Conservation (phyloP, 2,329 filamentous ascomycete genomes). For the Nigrograna mackinnonii region DNA sequence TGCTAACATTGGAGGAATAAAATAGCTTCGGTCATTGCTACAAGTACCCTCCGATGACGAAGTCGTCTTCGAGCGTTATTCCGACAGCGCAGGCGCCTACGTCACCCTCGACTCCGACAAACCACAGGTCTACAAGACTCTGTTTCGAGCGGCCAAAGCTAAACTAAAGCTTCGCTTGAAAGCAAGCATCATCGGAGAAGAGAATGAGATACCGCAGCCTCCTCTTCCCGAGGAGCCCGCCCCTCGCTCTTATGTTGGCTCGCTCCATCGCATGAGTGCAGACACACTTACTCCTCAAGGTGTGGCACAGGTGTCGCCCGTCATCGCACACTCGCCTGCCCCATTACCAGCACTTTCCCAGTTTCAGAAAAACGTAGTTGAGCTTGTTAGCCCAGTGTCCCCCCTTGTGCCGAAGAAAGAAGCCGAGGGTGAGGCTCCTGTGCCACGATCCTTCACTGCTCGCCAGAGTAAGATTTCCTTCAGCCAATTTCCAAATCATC, state of each 20-base stretch:
- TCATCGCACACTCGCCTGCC: slow-evolving; percentile 31
- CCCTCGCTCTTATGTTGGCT: slow-evolving; percentile 10
- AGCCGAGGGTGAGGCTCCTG: slow-evolving; percentile 41
- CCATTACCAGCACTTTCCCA: slow-evolving; percentile 6
- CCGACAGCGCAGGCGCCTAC: slow-evolving; percentile 84
- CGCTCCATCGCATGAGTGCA: slow-evolving; percentile 30
- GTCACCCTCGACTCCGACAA: slow-evolving; percentile 79
- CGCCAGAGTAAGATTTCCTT: slow-evolving; percentile 29
- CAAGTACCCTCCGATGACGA: slow-evolving; percentile 64
- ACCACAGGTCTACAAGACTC: slow-evolving; percentile 87
- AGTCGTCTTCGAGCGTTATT: slow-evolving; percentile 86
- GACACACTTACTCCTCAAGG: slow-evolving; percentile 26
- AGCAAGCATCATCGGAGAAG: slow-evolving; percentile 63
- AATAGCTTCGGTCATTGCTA: slow-evolving; percentile 66
- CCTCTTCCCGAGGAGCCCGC: slow-evolving; percentile 13
- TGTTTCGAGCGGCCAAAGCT: slow-evolving; percentile 94
- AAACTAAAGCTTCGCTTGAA: slow-evolving; percentile 96
- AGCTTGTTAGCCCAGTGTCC: slow-evolving; percentile 25
- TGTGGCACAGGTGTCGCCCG: slow-evolving; percentile 23
- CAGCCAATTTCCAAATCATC: neutral
- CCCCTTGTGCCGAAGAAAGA: slow-evolving; percentile 18
- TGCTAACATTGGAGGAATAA: no score
- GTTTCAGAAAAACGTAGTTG: slow-evolving; percentile 13
- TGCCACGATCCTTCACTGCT: slow-evolving; percentile 45
- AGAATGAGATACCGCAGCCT: slow-evolving; percentile 26